Percentiles rank a stretch among this genome's conserved stretches.
Evolutionary conservation across 129 eudicot species (phyloP).

Genomic region (Tagetes erecta): DNA sequence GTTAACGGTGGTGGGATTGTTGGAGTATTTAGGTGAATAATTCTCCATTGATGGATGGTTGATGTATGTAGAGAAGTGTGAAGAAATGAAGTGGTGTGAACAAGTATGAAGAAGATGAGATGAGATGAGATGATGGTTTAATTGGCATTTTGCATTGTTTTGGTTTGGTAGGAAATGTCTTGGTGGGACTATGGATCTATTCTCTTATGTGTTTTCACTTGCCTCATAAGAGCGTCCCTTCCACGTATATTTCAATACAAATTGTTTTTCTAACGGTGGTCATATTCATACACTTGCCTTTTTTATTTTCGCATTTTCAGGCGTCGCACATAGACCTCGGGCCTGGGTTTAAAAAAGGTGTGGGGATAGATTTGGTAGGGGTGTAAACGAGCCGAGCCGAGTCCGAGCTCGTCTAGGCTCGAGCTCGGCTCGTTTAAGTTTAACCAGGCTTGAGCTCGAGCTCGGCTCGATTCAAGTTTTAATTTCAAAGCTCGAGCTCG

Average conservation of each 20-base stretch:
- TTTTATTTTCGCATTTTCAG: no score
- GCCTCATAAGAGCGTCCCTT: constrained; percentile 11
- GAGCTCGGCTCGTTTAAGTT: no score
- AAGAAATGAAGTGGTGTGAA: not conserved
- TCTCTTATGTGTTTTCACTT: constrained; percentile 3
- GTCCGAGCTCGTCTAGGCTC: no score
- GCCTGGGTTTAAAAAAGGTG: no score
- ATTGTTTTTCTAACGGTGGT: no score
- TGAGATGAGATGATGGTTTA: constrained; percentile 32
- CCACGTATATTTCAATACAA: not conserved
- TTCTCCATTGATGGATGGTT: constrained; percentile 51
- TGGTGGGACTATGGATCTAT: constrained; percentile 41
- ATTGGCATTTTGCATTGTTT: constrained; percentile 47
- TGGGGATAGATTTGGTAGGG: no score
- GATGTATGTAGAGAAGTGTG: constrained; percentile 6
- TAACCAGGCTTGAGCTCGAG: no score
- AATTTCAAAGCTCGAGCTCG: no score
- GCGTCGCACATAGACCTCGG: no score
- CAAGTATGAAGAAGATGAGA: not conserved
- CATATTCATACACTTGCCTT: no score
- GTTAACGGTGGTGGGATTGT: not conserved
- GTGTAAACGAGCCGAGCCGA: no score
- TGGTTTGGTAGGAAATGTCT: constrained; percentile 63
- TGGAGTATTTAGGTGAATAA: not conserved
- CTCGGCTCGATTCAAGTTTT: no score